A percentile compares a stretch with the other conserved stretches of the same genome.
Evolutionary conservation across 2,329 filamentous ascomycete genomes (phyloP).

Genomic region (Sporothrix schenckii): DNA sequence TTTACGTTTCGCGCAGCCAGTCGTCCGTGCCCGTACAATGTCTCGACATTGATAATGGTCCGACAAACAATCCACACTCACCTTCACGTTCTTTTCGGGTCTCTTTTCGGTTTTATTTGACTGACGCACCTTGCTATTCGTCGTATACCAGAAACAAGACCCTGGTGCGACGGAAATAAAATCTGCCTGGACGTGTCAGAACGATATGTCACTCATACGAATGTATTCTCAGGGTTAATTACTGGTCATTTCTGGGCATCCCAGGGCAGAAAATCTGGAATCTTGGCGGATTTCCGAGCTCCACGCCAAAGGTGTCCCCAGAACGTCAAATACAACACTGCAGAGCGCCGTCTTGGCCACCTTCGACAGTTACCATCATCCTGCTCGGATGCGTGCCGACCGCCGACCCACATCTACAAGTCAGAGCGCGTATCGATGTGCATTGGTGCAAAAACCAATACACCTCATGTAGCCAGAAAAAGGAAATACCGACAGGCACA

Average conservation of each 20-base stretch:
- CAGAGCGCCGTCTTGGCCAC: neutral
- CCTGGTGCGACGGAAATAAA: slow-evolving; percentile 9
- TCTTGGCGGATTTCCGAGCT: neutral
- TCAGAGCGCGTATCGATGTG: neutral
- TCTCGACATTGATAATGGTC: neutral
- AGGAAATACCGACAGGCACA: neutral
- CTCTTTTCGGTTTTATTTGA: neutral
- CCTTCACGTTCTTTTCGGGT: neutral
- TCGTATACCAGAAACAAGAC: neutral
- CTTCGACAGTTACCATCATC: no score
- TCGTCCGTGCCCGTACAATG: slow-evolving; percentile 12
- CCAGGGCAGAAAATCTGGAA: neutral
- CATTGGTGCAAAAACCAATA: neutral
- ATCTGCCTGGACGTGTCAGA: neutral
- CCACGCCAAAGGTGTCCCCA: neutral
- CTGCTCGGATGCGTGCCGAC: slow-evolving; percentile 18
- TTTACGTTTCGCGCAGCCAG: neutral
- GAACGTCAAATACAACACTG: slow-evolving; percentile 1
- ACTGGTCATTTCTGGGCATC: slow-evolving; percentile 6
- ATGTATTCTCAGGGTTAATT: neutral
- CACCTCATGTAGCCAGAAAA: neutral
- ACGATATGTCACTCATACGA: slow-evolving; percentile 11
- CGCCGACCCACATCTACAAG: neutral
- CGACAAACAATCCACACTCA: slow-evolving; percentile 1
- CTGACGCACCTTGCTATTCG: neutral